Evolutionary conservation across 352 stramenopile genomes (phyloP), one percentile per base, ranked within the genome.

Genomic region (Globisporangium sylvaticum): DNA sequence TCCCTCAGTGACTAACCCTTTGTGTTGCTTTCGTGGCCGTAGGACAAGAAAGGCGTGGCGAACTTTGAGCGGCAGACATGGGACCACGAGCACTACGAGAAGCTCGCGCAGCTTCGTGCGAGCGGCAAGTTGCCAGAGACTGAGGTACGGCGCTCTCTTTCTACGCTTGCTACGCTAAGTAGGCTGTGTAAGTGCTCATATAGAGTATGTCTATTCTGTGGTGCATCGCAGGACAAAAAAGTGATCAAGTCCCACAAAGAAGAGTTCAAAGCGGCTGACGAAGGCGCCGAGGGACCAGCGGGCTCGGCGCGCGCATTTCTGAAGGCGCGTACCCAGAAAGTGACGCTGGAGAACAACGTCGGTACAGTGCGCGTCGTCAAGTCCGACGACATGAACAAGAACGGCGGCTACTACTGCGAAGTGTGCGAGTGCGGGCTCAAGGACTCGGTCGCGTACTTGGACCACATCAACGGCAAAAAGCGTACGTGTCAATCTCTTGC

Each of bases 391-490:
- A 68, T 84, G 20, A 88, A 75, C 65, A 89, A 91, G 65, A 80
- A 58, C 62, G 90, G 89, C 25, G 94, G 91, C 2, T 98, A 95
- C 75, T 98, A 85, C 67, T 98, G 94, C 64, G 94, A 98, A 66
- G 90, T 97, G 25, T 98, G 94, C 64, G 94, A 98, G 64, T 90
- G 80, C 68, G 80, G 86, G 3, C 77, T 98, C 42, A 98, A 98
- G 76, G 94, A 98, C 70, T 97, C 89, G 56, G 86, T 97, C 54
- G 91, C 90, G 64, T 98, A 97, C 65, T 75, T 98, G 55, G 94
- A 98, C 76, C 94, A 98, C 68, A 97, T 98, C 76, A 98, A 98
- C 73, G 94, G 94, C 68, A 97, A 97, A 84, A 94, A 95, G 70
- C 93, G 90, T 97, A 65, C 63, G 86, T 88, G 15, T 22, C 24